phyloP scores from a whole-genome alignment of 768 basidiomycete species.

The Leccinum boreale region DNA sequence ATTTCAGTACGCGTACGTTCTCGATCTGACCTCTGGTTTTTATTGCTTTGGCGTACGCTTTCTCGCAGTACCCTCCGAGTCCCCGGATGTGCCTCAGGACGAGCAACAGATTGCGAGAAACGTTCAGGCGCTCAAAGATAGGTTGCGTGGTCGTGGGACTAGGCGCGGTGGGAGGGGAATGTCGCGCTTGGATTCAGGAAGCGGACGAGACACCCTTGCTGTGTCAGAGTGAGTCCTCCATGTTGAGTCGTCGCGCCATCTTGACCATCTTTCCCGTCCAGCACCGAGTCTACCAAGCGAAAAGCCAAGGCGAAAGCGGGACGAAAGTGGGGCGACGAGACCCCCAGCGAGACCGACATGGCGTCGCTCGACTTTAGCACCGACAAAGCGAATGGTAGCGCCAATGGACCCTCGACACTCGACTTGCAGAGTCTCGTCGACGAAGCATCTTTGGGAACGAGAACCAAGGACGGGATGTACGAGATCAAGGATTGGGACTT shows the following conservation, averaged over 20 bases:
- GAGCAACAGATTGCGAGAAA: constrained; percentile 92
- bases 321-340: constrained; percentile 90
- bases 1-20: constrained; percentile 53
- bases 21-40: not conserved
- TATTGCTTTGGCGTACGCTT: not conserved
- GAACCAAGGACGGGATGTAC: constrained; percentile 70
- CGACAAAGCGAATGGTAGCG: constrained; percentile 45
- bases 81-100: constrained; percentile 56
- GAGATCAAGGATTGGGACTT: constrained; percentile 88
- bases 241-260: not conserved
- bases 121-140: constrained; percentile 83
- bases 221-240: constrained; percentile 63
- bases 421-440: constrained; percentile 67
- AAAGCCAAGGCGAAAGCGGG: constrained; percentile 67
- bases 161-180: constrained; percentile 49
- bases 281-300: constrained; percentile 59
- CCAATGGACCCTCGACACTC: constrained; percentile 32
- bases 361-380: constrained; percentile 85
- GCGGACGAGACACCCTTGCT: constrained; percentile 58
- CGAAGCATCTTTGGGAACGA: constrained; percentile 69
- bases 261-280: constrained; percentile 35
- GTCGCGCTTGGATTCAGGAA: constrained; percentile 48
- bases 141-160: constrained; percentile 73
- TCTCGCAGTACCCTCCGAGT: constrained; percentile 43
- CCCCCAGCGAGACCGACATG: constrained; percentile 85